phyloP scores from a whole-genome alignment of 2,329 filamentous ascomycete species.

The Ustulina deusta region DNA sequence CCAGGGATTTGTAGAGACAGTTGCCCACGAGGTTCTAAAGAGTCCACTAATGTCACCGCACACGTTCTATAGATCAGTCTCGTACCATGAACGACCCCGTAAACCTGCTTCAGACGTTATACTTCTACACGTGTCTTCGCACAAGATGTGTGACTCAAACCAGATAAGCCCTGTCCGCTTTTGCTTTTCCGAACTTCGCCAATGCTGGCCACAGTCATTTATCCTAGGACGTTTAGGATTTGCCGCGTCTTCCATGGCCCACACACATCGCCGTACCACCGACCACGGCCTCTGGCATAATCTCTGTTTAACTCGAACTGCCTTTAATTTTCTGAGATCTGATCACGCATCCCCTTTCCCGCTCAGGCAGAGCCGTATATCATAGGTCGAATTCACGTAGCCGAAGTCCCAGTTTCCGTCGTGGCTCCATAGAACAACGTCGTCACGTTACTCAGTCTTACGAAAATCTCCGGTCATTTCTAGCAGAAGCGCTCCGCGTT shows the following conservation, averaged over 20 bases:
- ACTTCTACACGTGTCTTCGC: background rate
- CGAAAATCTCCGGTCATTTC: background rate
- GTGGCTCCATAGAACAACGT: background rate
- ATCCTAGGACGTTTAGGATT: background rate
- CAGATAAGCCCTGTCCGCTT: background rate
- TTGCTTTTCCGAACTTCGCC: background rate
- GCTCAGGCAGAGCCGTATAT: background rate
- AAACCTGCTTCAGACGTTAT: background rate
- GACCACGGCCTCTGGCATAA: background rate
- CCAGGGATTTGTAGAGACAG: no score
- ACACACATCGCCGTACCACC: background rate
- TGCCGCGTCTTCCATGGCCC: background rate
- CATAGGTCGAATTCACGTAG: background rate
- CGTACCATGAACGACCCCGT: background rate
- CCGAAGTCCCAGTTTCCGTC: background rate
- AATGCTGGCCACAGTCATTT: no score
- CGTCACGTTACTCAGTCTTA: background rate
- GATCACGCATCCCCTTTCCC: background rate
- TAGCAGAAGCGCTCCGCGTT: background rate
- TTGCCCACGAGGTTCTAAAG: no score
- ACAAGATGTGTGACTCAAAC: background rate
- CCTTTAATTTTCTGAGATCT: background rate
- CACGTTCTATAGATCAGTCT: background rate
- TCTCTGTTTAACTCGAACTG: slow-evolving; percentile 7
- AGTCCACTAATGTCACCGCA: background rate